Percentiles rank a stretch among this genome's conserved stretches.
These are phyloP conservation scores for Paraphoma sp. DNA, from an alignment of 2,329 filamentous ascomycete genomes.

Conservation along the genomic window DNA sequence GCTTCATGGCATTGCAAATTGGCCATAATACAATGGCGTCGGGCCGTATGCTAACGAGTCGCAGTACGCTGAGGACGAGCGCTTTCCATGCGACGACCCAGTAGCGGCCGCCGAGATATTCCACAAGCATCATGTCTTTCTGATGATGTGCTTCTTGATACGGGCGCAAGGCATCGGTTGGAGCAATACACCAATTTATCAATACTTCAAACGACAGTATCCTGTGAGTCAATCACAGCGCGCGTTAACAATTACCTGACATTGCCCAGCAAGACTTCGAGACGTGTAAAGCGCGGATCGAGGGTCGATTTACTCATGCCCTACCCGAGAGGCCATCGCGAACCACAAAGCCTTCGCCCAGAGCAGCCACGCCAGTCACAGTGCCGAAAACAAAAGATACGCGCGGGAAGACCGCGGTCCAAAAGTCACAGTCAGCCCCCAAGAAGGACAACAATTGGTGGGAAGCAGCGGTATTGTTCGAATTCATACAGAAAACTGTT, in stretches of 20 bases:
- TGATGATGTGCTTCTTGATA: conserved; percentile 54
- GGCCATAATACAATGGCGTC: background rate
- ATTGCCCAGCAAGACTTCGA: conserved; percentile 37
- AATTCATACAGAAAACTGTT: conserved; percentile 49
- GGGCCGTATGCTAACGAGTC: conserved; percentile 8
- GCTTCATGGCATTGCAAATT: background rate
- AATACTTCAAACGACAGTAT: conserved; percentile 48
- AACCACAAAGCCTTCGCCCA: conserved; percentile 15
- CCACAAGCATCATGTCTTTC: conserved; percentile 49
- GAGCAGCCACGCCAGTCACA: conserved; percentile 2
- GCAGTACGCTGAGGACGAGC: conserved; percentile 46
- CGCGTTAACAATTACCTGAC: conserved; percentile 7
- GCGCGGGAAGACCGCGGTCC: conserved; percentile 9
- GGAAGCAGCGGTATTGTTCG: conserved; percentile 46
- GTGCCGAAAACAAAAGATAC: conserved; percentile 4
- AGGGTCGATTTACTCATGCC: conserved; percentile 31
- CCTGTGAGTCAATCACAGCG: conserved; percentile 30
- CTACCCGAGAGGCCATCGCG: conserved; percentile 15
- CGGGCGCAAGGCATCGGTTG: conserved; percentile 54
- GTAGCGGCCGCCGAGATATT: conserved; percentile 38
- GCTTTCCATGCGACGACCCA: conserved; percentile 32
- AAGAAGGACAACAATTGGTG: conserved; percentile 51
- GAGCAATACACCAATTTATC: conserved; percentile 52
- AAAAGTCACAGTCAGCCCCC: conserved; percentile 23
- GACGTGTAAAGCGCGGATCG: conserved; percentile 35